These are phyloP conservation scores for Trypanosoma mega DNA, from an alignment of 208 protist genomes.

Conservation along the genomic window DNA sequence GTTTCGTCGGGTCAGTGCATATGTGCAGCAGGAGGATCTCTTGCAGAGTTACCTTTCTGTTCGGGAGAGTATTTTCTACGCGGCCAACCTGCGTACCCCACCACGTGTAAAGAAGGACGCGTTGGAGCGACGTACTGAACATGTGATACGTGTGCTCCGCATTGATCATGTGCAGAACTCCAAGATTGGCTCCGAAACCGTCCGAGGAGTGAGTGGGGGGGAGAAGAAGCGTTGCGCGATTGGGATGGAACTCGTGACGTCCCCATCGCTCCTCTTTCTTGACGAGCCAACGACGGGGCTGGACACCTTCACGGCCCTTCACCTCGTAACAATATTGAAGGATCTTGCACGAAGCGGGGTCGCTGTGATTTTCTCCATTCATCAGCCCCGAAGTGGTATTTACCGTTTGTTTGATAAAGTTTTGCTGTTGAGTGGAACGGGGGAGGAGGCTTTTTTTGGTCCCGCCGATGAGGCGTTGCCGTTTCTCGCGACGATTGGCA, in stretches of 20 bases:
- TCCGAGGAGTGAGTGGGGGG: slow-evolving; percentile 69
- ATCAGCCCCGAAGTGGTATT: slow-evolving; percentile 65
- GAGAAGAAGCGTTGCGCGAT: slow-evolving; percentile 76
- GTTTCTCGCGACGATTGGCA: slow-evolving; percentile 68
- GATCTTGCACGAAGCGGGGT: slow-evolving; percentile 38
- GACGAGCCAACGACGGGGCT: slow-evolving; percentile 87
- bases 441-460: slow-evolving; percentile 86
- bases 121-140: slow-evolving; percentile 18
- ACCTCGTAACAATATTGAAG: slow-evolving; percentile 52
- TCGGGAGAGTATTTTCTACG: slow-evolving; percentile 65
- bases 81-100: slow-evolving; percentile 57
- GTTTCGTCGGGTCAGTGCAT: slow-evolving; percentile 51
- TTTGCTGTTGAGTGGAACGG: slow-evolving; percentile 74
- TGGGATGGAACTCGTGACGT: slow-evolving; percentile 62
- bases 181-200: slow-evolving; percentile 44
- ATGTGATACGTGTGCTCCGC: slow-evolving; percentile 41
- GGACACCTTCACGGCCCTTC: slow-evolving; percentile 75
- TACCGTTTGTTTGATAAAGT: slow-evolving; percentile 68
- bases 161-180: slow-evolving; percentile 47
- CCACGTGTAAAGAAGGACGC: slow-evolving; percentile 18
- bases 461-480: slow-evolving; percentile 37
- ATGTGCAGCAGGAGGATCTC: slow-evolving; percentile 85
- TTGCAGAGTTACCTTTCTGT: slow-evolving; percentile 66
- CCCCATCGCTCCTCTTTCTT: slow-evolving; percentile 66
- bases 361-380: slow-evolving; percentile 71